A percentile compares a stretch with the other conserved stretches of the same genome.
Conservation (phyloP, 202 grass and related monocot species). For the Panicum virgatum region DNA sequence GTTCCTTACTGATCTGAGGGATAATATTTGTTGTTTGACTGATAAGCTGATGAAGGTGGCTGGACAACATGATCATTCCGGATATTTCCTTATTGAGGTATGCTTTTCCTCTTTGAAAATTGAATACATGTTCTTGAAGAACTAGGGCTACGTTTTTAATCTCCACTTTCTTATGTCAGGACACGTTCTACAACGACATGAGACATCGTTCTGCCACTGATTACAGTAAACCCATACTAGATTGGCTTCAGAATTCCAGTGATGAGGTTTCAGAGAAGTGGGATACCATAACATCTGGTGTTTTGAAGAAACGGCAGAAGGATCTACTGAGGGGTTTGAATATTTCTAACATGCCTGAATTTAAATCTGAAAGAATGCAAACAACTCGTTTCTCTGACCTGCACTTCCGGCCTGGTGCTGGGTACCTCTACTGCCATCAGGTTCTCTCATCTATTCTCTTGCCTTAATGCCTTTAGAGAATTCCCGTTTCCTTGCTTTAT, state of each 20-base stretch:
- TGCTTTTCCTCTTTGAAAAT: background rate
- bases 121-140: conserved; percentile 7
- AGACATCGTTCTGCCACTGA: conserved; percentile 63
- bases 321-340: conserved; percentile 66
- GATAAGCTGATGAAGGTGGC: conserved; percentile 79
- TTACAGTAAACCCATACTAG: conserved; percentile 84
- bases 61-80: conserved; percentile 56
- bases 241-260: conserved; percentile 81
- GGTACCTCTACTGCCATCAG: conserved; percentile 93
- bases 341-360: conserved; percentile 61
- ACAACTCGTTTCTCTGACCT: conserved; percentile 70
- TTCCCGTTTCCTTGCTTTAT: background rate
- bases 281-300: conserved; percentile 69
- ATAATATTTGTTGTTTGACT: conserved; percentile 81
- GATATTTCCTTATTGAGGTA: conserved; percentile 97
- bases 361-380: conserved; percentile 76
- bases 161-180: conserved; percentile 51
- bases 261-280: conserved; percentile 81
- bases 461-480: background rate
- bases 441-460: conserved; percentile 39
- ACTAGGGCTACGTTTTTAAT: background rate
- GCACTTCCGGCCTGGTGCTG: conserved; percentile 70
- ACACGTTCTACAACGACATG: conserved; percentile 88
- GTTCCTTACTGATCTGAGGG: conserved; percentile 70
- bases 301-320: conserved; percentile 82